phyloP scores from a whole-genome alignment of 2,329 filamentous ascomycete genomes.

The Sphaerulina vaccinii region DNA sequence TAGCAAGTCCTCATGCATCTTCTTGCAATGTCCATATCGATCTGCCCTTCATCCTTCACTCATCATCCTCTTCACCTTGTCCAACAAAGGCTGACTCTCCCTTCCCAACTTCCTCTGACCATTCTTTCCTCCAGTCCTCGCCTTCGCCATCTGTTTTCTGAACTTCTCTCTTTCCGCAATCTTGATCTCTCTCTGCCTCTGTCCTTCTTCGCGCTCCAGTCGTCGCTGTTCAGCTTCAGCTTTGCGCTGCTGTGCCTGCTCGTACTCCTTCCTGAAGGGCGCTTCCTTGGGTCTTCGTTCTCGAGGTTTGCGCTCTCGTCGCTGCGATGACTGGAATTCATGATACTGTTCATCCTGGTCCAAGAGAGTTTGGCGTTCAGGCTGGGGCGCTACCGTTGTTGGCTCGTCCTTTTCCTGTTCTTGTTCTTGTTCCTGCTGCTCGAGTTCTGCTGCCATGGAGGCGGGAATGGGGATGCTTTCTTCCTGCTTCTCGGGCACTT shows the following conservation, averaged over 20 bases:
- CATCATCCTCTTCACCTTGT: slow-evolving; percentile 74
- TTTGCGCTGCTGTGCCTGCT: slow-evolving; percentile 53
- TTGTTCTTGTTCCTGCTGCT: slow-evolving; percentile 28
- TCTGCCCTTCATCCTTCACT: too few species aligned
- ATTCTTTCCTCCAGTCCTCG: slow-evolving; percentile 59
- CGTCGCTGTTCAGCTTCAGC: slow-evolving; percentile 64
- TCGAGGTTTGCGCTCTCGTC: slow-evolving; percentile 10
- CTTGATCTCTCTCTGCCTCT: slow-evolving; percentile 55
- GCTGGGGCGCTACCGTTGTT: slow-evolving; percentile 49
- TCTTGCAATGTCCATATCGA: too few species aligned
- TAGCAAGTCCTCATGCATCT: too few species aligned
- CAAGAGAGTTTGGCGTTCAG: slow-evolving; percentile 37
- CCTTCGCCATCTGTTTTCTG: slow-evolving; percentile 62
- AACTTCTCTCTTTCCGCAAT: slow-evolving; percentile 69
- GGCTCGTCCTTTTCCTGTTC: slow-evolving; percentile 27
- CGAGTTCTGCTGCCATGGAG: slow-evolving; percentile 28
- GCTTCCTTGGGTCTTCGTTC: slow-evolving; percentile 42
- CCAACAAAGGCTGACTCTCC: slow-evolving; percentile 74
- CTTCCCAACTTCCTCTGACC: slow-evolving; percentile 78
- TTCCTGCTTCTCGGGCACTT: slow-evolving; percentile 27
- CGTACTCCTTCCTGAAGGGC: slow-evolving; percentile 46
- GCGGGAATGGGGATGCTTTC: slow-evolving; percentile 35
- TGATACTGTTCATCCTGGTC: slow-evolving; percentile 27
- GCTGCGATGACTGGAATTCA: slow-evolving; percentile 13
- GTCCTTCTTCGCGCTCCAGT: slow-evolving; percentile 61